phyloP scores from a whole-genome alignment of 169 alveolate genomes.

The Plasmodium knowlesi region DNA sequence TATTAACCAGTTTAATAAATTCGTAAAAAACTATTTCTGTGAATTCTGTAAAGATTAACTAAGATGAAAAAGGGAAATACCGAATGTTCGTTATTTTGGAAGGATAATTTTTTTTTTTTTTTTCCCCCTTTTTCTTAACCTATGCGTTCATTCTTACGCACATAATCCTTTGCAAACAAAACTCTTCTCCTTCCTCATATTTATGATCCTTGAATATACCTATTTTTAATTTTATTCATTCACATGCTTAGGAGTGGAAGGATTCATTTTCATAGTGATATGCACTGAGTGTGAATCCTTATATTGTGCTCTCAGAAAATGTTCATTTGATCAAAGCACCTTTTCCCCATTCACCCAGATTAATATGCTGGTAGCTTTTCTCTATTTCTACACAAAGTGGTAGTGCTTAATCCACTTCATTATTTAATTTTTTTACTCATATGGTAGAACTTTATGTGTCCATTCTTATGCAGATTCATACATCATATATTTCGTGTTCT shows the following conservation, averaged over 20 bases:
- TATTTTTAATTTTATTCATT: not conserved
- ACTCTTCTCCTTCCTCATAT: not conserved
- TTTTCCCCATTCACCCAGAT: not conserved
- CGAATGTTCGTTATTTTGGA: not conserved
- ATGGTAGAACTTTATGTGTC: not conserved
- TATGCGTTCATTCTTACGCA: not conserved
- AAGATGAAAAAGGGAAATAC: not conserved
- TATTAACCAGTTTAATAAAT: not conserved
- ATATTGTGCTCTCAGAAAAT: not conserved
- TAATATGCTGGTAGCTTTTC: not conserved
- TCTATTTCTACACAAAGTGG: not conserved
- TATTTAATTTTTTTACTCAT: not conserved
- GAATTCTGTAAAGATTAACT: not conserved
- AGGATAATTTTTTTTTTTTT: not conserved
- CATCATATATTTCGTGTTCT: not conserved
- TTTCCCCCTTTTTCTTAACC: not conserved
- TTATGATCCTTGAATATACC: not conserved
- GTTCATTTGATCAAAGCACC: not conserved
- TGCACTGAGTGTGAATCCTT: not conserved
- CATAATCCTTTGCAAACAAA: not conserved
- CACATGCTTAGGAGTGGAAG: not conserved
- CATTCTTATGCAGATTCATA: not conserved
- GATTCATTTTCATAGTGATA: not conserved
- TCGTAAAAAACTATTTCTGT: not conserved
- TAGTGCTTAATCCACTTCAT: not conserved